These are phyloP conservation scores for Puccinia brachypodii DNA, from an alignment of 1,284 basidiomycete genomes.

Conservation along the genomic window DNA sequence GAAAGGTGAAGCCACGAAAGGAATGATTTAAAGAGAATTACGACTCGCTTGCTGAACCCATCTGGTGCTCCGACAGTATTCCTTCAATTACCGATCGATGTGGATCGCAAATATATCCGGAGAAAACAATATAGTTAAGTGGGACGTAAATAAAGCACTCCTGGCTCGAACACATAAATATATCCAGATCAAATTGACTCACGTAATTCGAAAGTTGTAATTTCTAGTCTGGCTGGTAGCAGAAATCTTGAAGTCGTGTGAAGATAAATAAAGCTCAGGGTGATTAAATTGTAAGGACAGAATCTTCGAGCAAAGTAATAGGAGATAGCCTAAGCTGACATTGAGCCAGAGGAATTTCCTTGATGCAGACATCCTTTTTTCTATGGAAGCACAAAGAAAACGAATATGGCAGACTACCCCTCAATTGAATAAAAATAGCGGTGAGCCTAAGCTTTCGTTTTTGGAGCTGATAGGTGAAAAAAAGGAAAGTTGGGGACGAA, in stretches of 20 bases:
- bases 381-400: neutral
- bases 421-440: neutral
- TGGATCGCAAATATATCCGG: neutral
- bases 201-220: slow-evolving; percentile 39
- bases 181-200: neutral
- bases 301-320: neutral
- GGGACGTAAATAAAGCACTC: neutral
- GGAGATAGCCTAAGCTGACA: neutral
- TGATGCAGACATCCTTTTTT: neutral
- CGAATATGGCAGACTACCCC: neutral
- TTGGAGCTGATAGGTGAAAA: neutral
- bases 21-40: neutral
- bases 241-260: slow-evolving; percentile 41
- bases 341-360: neutral
- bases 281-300: slow-evolving; percentile 25
- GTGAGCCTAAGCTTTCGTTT: neutral
- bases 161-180: too few species aligned
- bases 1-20: neutral
- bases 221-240: slow-evolving; percentile 21
- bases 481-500: neutral
- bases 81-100: slow-evolving; percentile 1
- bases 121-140: neutral
- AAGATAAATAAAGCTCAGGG: slow-evolving; percentile 44
- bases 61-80: slow-evolving; percentile 37
- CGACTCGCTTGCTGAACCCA: slow-evolving; percentile 31